phyloP scores from a whole-genome alignment of 495 filamentous ascomycete genomes.

The Penicillium arizonense region DNA sequence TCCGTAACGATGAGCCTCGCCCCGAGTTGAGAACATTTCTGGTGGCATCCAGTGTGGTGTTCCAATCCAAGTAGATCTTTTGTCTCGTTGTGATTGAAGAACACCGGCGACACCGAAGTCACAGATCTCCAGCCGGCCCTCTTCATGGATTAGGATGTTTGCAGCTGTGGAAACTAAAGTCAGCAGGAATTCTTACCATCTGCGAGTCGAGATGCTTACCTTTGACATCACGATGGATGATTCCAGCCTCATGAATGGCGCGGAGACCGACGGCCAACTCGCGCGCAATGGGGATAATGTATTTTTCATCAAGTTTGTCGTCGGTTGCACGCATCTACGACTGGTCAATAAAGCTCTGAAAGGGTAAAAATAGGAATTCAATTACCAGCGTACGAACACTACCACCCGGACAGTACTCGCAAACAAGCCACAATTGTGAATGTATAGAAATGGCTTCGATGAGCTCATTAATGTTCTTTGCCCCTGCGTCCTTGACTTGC shows the following conservation, averaged over 20 bases:
- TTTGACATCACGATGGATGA: slow-evolving; percentile 97
- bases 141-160: slow-evolving; percentile 87
- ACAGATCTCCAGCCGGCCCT: slow-evolving; percentile 84
- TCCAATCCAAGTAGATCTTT: slow-evolving; percentile 89
- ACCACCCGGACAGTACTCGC: slow-evolving; percentile 92
- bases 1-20: slow-evolving; percentile 51
- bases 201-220: slow-evolving; percentile 41
- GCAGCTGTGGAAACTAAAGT: slow-evolving; percentile 51
- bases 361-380: not conserved
- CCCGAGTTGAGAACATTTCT: slow-evolving; percentile 62
- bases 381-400: slow-evolving; percentile 86
- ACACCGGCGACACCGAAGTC: slow-evolving; percentile 94
- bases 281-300: slow-evolving; percentile 83
- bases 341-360: not conserved
- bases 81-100: slow-evolving; percentile 78
- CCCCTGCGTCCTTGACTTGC: slow-evolving; percentile 77
- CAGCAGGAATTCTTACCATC: not conserved
- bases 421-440: slow-evolving; percentile 90
- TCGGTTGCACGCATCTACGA: slow-evolving; percentile 58
- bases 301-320: slow-evolving; percentile 77
- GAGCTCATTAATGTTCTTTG: slow-evolving; percentile 87
- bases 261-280: slow-evolving; percentile 82
- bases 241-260: slow-evolving; percentile 85
- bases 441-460: slow-evolving; percentile 86
- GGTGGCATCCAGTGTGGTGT: slow-evolving; percentile 98